phyloP scores from a whole-genome alignment of 164 flowering plant genomes.

The Umbilicus rupestris region DNA sequence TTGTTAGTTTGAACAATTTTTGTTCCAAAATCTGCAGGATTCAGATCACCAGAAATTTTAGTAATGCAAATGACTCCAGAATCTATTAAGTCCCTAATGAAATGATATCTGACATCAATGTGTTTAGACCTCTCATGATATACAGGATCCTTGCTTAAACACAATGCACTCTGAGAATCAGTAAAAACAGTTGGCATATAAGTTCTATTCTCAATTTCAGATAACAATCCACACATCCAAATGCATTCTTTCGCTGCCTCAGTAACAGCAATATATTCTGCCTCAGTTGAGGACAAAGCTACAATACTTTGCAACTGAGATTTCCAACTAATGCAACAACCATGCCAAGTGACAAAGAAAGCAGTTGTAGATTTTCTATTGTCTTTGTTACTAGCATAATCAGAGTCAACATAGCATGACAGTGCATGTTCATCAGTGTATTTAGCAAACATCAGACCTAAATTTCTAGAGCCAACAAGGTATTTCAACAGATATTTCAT shows the following conservation, averaged over 20 bases:
- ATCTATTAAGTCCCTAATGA: no score
- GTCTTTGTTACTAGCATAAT: no score
- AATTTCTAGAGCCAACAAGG: no score
- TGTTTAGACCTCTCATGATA: not conserved
- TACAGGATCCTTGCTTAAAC: not conserved
- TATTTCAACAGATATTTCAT: not conserved
- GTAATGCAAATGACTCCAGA: no score
- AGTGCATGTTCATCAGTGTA: no score
- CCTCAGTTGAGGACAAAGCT: not conserved
- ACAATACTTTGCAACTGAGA: not conserved
- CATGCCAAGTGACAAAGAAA: not conserved
- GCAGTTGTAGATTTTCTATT: not conserved
- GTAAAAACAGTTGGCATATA: no score
- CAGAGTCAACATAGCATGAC: not conserved
- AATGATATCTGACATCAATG: no score
- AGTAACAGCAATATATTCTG: not conserved
- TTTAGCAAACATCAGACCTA: no score
- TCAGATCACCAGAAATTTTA: no score
- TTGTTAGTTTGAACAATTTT: no score
- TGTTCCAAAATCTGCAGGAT: no score
- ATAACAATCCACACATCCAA: not conserved
- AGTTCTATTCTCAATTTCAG: no score
- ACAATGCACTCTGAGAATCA: not conserved
- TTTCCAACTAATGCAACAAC: not conserved
- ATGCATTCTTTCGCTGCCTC: not conserved